Percentiles rank a stretch among this genome's conserved stretches.
phyloP scores from a whole-genome alignment of 331 rosid genomes.

The Erythrophleum ivorense region DNA sequence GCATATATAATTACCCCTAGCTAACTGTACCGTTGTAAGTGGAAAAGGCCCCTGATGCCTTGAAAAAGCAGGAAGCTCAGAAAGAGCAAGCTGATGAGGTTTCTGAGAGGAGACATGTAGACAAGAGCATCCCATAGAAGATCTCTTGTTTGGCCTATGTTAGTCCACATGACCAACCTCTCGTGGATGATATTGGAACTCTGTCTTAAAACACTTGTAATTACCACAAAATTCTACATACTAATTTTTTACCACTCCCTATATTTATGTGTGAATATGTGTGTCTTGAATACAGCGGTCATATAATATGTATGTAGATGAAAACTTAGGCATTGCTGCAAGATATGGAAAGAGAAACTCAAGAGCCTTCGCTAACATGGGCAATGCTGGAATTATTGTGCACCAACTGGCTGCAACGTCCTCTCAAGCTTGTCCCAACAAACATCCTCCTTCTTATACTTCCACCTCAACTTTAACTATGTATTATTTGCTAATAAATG shows the following conservation, averaged over 20 bases:
- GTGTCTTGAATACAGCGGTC: neutral
- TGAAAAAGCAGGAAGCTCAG: constrained; percentile 49
- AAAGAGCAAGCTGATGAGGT: constrained; percentile 50
- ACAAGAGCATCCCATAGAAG: constrained; percentile 45
- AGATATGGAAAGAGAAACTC: constrained; percentile 64
- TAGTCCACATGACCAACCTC: constrained; percentile 58
- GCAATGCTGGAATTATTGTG: constrained; percentile 58
- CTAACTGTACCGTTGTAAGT: constrained; percentile 34
- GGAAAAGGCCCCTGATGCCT: constrained; percentile 42
- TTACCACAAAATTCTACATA: neutral
- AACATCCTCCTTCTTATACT: neutral
- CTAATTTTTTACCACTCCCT: too few species aligned
- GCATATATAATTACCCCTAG: too few species aligned
- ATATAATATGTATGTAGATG: constrained; percentile 45
- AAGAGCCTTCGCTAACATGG: constrained; percentile 70
- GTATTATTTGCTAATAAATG: too few species aligned
- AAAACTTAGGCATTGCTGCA: constrained; percentile 62
- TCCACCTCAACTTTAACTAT: neutral
- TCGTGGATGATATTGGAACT: constrained; percentile 79
- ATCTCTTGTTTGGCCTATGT: constrained; percentile 47
- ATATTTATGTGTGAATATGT: neutral
- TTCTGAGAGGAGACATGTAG: constrained; percentile 44
- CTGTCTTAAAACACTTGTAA: constrained; percentile 62
- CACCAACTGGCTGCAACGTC: constrained; percentile 51
- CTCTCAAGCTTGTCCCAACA: constrained; percentile 45